Base-by-base conservation (phyloP, 306 rosid species). In the Prunus dulcis region DNA sequence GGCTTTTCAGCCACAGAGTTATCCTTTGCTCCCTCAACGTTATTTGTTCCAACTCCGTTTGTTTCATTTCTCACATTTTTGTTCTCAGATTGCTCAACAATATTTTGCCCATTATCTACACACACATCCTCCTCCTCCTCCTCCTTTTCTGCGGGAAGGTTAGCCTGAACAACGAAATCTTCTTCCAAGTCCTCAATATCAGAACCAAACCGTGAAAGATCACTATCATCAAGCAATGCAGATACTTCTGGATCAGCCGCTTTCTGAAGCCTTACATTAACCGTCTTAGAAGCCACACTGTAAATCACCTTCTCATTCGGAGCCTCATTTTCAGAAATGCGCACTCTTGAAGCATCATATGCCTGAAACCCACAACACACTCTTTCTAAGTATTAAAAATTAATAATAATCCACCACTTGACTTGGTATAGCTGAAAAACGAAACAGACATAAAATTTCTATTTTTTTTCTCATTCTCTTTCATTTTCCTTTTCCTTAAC, bases 161-260 rank as follows among this genome's bases (percentile, higher is more conserved):
- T 95, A 60, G 99, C 99, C 86, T 75, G 89, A 52, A 89, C 83
- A 79, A 95, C 89, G 45, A 95, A 95, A 80, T 95, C 99, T 81
- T 95, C 98, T 67, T 95, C 99, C 83, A 95, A 82, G 73, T 95
- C 98, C 80, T 92, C 99, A 13, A 76, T 85, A 79, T 90, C 98
- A 47, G 97, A 92, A 67, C 91, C 98, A 74, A 96, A 89, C 72
- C 90, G 80, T 2, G 96, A 96, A 52, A 78, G 69, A 79, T 88
- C 97, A 34, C 89, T 80, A 46, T 91, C 97, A 32, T 92, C 93
- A 53, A 96, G 98, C 84, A 96, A 74, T 3, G 97, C 96, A 75
- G 83, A 88, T 9, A 96, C 89, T 69, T 96, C 98, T 18, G 97
- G 93, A 88, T 96, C 99, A 77, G 89, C 78, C 1, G 74, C 98